Percentiles rank a stretch among this genome's conserved stretches.
Conservation (phyloP, 2,329 filamentous ascomycete genomes). For the Colletotrichum spaethianum region DNA sequence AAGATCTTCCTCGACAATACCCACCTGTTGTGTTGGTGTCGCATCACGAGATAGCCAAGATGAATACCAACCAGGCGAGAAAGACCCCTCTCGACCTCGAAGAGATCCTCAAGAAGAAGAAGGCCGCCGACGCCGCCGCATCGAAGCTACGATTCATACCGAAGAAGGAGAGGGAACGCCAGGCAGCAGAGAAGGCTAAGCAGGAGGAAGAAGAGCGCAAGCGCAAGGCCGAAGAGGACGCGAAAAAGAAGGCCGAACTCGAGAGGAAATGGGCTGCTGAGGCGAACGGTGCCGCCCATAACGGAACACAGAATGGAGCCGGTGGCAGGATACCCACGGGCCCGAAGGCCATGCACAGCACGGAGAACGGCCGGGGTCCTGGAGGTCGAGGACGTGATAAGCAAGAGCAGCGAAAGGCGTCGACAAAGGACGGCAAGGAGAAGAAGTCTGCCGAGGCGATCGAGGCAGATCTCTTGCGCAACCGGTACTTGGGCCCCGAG, state of each 20-base stretch:
- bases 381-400: conserved; percentile 50
- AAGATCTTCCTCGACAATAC: neutral
- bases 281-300: conserved; percentile 47
- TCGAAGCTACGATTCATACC: conserved; percentile 91
- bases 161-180: conserved; percentile 84
- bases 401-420: conserved; percentile 65
- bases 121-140: conserved; percentile 85
- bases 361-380: conserved; percentile 56
- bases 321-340: conserved; percentile 50
- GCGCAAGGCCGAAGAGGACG: conserved; percentile 66
- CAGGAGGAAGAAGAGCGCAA: conserved; percentile 76
- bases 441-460: conserved; percentile 70
- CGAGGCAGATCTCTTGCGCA: conserved; percentile 81
- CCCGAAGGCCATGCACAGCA: conserved; percentile 32
- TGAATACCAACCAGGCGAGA: conserved; percentile 39
- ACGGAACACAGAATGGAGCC: conserved; percentile 62
- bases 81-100: conserved; percentile 81
- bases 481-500: conserved; percentile 93
- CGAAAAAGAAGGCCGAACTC: conserved; percentile 81
- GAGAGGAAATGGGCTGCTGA: conserved; percentile 54
- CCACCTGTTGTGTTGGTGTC: neutral
- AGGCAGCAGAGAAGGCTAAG: conserved; percentile 83
- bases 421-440: conserved; percentile 55
- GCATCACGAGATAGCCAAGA: neutral
- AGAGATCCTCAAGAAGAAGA: conserved; percentile 87